These are phyloP conservation scores for Dacryopinax spathularia DNA, from an alignment of 768 basidiomycete genomes.

Conservation along the genomic window DNA sequence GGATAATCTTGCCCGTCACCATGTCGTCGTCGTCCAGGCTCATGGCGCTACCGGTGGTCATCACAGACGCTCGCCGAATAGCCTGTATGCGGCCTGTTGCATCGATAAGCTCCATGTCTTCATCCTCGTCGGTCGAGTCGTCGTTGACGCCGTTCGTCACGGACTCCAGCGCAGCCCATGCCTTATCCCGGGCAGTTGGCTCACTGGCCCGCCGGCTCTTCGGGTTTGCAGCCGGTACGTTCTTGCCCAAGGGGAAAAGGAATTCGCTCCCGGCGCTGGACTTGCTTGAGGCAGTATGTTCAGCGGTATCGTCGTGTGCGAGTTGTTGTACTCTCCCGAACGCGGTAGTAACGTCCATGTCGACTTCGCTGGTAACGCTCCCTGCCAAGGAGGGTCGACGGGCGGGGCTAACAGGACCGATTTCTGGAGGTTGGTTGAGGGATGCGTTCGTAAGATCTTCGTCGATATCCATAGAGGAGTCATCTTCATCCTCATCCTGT, in stretches of 20 bases:
- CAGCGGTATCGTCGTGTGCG: background rate
- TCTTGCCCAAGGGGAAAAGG: background rate
- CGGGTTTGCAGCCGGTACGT: background rate
- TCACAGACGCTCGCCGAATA: background rate
- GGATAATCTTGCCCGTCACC: slow-evolving; percentile 1
- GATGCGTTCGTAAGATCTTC: background rate
- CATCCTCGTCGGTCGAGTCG: background rate
- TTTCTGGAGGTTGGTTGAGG: background rate
- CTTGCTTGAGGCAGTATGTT: background rate
- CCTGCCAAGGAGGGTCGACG: background rate
- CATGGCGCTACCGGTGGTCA: background rate
- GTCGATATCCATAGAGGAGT: slow-evolving; percentile 1
- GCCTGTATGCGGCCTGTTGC: background rate
- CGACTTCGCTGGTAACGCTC: background rate
- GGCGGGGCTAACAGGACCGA: background rate
- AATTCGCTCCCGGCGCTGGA: background rate
- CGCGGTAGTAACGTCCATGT: background rate
- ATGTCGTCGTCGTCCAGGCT: background rate
- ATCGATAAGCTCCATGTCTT: background rate
- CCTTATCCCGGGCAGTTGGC: background rate
- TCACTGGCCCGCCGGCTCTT: background rate
- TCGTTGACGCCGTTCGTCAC: background rate
- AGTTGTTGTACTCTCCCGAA: background rate
- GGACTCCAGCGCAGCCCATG: background rate
- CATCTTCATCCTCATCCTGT: background rate